Conservation (phyloP, 345 rosid genomes). For the Melastoma malabathricum region DNA sequence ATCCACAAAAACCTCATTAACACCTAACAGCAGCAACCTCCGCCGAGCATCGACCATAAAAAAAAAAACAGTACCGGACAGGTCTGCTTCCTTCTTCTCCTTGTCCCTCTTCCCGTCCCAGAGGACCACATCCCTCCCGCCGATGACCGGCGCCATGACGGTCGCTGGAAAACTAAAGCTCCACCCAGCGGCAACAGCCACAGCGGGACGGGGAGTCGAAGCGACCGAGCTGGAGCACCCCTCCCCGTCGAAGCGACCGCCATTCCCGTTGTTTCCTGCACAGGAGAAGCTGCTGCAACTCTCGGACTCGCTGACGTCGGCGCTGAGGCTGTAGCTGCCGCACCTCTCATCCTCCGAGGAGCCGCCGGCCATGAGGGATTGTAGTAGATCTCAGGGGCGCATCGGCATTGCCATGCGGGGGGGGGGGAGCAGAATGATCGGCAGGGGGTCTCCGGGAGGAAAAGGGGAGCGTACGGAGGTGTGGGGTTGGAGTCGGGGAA, state of each 20-base stretch:
- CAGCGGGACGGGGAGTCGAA: slow-evolving; percentile 37
- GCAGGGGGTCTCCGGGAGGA: not conserved
- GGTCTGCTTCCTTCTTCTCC: slow-evolving; percentile 41
- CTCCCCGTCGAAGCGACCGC: slow-evolving; percentile 42
- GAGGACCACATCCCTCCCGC: slow-evolving; percentile 15
- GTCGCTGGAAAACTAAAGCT: slow-evolving; percentile 36
- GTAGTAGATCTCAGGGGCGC: slow-evolving; percentile 13
- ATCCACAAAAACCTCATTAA: no score
- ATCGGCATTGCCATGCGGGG: not conserved
- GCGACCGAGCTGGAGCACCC: slow-evolving; percentile 55
- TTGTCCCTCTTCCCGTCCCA: slow-evolving; percentile 52
- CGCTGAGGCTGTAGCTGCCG: slow-evolving; percentile 90
- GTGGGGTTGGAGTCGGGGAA: not conserved
- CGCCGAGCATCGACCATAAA: no score
- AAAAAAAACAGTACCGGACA: slow-evolving; percentile 45
- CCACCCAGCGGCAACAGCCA: slow-evolving; percentile 2
- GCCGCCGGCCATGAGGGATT: slow-evolving; percentile 45
- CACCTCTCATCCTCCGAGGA: slow-evolving; percentile 65
- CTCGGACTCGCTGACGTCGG: slow-evolving; percentile 93
- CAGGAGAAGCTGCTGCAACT: slow-evolving; percentile 77
- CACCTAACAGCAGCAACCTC: no score
- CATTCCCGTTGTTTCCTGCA: no score
- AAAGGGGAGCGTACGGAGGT: not conserved
- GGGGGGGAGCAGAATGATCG: not conserved
- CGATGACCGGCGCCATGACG: slow-evolving; percentile 16